These are phyloP conservation scores for Fusarium burgessii DNA, from an alignment of 2,329 filamentous ascomycete genomes.

Conservation along the genomic window DNA sequence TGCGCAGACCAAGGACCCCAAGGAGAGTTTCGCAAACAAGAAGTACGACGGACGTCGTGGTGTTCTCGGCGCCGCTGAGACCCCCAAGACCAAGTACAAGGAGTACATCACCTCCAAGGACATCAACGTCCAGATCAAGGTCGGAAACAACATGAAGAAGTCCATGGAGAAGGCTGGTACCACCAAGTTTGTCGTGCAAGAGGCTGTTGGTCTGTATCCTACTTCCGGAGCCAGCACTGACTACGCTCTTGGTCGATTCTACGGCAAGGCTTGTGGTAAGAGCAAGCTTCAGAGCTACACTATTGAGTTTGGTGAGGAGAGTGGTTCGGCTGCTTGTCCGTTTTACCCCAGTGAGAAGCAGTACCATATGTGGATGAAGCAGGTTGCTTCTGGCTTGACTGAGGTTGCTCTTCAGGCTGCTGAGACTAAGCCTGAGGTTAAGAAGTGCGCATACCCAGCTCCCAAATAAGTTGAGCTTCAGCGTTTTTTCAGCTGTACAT, in stretches of 20 bases:
- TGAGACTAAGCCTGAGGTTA: constrained; percentile 26
- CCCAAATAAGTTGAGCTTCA: constrained; percentile 6
- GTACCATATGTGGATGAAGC: constrained; percentile 59
- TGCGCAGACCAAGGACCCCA: constrained; percentile 58
- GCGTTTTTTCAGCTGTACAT: neutral
- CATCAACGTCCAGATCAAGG: constrained; percentile 48
- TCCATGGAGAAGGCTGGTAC: constrained; percentile 56
- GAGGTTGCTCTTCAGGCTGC: constrained; percentile 56
- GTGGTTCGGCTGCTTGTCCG: constrained; percentile 45
- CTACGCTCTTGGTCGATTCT: constrained; percentile 60
- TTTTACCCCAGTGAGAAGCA: constrained; percentile 60
- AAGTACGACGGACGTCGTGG: constrained; percentile 65
- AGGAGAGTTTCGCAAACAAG: constrained; percentile 65
- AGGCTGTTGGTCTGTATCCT: constrained; percentile 58
- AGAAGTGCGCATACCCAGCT: constrained; percentile 30
- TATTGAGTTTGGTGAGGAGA: constrained; percentile 59
- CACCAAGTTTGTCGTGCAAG: constrained; percentile 53
- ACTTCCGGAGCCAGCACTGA: constrained; percentile 61
- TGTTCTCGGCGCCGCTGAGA: constrained; percentile 53
- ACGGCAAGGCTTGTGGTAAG: constrained; percentile 48
- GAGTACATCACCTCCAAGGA: constrained; percentile 60
- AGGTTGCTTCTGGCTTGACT: constrained; percentile 61
- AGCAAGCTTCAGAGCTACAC: constrained; percentile 58
- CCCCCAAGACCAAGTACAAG: constrained; percentile 53
- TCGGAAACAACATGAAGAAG: constrained; percentile 51